Conservation (phyloP, 2,329 filamentous ascomycete species). For the Pseudogymnoascus sp. region DNA sequence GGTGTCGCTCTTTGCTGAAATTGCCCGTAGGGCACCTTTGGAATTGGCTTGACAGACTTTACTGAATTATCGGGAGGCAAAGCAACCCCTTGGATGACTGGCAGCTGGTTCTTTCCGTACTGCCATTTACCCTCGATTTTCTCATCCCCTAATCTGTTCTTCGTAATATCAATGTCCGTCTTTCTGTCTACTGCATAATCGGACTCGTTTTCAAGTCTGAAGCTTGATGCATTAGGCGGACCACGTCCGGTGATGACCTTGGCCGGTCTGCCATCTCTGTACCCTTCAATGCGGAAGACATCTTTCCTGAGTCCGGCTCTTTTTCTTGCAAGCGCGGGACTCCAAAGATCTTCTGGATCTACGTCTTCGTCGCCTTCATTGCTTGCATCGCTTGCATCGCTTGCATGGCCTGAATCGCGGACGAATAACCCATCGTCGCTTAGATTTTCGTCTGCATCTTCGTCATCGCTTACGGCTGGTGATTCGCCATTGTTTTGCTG, state of each 20-base stretch:
- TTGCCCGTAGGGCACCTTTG: not conserved
- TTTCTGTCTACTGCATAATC: not conserved
- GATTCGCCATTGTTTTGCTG: not conserved
- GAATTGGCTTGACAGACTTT: not conserved
- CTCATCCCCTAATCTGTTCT: not conserved
- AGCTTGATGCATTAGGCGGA: not conserved
- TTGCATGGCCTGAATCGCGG: not conserved
- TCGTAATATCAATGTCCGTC: not conserved
- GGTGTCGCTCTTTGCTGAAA: not conserved
- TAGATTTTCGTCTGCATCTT: not conserved
- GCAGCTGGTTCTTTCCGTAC: not conserved
- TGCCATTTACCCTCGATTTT: not conserved
- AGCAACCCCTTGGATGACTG: not conserved
- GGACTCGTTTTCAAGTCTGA: not conserved
- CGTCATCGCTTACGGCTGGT: not conserved
- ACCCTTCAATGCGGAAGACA: not conserved
- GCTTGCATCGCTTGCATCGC: not conserved
- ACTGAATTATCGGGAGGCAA: not conserved
- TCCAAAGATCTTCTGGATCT: not conserved
- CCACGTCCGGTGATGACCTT: not conserved
- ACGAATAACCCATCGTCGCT: not conserved
- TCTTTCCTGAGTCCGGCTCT: not conserved
- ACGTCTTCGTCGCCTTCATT: not conserved
- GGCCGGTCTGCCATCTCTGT: not conserved
- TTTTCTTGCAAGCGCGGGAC: not conserved